Evolutionary conservation across 306 rosid genomes (phyloP).

Genomic region (Bauhinia variegata): DNA sequence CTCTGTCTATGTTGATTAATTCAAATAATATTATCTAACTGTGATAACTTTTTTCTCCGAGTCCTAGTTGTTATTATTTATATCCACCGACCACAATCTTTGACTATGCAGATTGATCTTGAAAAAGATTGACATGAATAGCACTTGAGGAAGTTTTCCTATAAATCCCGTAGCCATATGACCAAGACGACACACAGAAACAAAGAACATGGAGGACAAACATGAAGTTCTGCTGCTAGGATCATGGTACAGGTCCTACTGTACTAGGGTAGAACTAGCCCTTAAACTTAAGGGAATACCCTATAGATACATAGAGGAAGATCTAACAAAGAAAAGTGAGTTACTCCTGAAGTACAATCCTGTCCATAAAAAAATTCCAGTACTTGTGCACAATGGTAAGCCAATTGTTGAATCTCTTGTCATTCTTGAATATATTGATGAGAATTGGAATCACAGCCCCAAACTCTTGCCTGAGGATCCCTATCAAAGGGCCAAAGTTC

Average conservation of each 20-base stretch:
- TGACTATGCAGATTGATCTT: background rate
- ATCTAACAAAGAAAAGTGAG: constrained; percentile 33
- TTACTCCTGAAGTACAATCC: constrained; percentile 30
- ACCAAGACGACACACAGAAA: background rate
- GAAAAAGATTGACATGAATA: background rate
- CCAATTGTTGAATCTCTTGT: constrained; percentile 30
- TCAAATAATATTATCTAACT: too few species aligned
- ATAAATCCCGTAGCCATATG: background rate
- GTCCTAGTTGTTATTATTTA: too few species aligned
- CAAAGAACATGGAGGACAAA: constrained; percentile 9
- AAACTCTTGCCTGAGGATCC: constrained; percentile 29
- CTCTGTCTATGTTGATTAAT: too few species aligned
- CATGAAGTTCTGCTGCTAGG: constrained; percentile 31
- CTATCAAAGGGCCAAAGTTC: constrained; percentile 14
- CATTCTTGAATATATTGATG: constrained; percentile 34
- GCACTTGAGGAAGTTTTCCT: background rate
- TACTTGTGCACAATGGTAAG: constrained; percentile 36
- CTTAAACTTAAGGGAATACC: constrained; percentile 41
- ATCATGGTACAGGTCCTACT: background rate
- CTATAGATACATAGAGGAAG: constrained; percentile 29
- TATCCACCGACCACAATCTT: background rate
- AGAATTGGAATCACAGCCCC: constrained; percentile 16
- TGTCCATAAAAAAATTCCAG: constrained; percentile 33
- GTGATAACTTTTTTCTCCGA: too few species aligned
- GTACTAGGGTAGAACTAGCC: constrained; percentile 25